phyloP scores from a whole-genome alignment of 768 basidiomycete species.

The Suillus cothurnatus region DNA sequence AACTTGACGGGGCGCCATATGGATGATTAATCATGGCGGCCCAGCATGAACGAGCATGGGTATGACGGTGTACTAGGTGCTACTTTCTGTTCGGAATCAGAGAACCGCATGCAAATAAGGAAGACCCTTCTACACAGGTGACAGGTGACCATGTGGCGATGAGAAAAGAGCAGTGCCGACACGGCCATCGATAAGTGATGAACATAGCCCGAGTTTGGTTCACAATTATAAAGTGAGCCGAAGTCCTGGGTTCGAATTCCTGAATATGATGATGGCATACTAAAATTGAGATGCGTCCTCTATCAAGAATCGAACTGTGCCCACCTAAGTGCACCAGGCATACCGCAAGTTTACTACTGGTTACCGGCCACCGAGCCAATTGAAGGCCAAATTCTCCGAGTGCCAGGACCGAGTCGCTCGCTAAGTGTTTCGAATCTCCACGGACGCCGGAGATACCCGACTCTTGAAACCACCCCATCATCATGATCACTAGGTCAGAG shows the following conservation, averaged over 20 bases:
- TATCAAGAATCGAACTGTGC: background rate
- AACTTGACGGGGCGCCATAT: slow-evolving; percentile 30
- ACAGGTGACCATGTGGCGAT: background rate
- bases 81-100: background rate
- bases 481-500: background rate
- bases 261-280: background rate
- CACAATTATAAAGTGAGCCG: background rate
- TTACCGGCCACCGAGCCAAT: too few relatives aligned
- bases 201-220: background rate
- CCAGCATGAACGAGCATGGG: slow-evolving; percentile 1
- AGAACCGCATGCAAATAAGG: background rate
- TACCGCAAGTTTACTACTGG: background rate
- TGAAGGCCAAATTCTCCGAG: too few relatives aligned
- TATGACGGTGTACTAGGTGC: background rate
- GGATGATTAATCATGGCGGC: slow-evolving; percentile 31
- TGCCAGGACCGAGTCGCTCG: background rate
- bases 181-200: background rate
- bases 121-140: background rate
- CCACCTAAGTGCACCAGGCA: background rate
- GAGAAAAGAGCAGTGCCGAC: background rate
- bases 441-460: background rate
- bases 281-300: too few relatives aligned
- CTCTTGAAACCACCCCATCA: background rate
- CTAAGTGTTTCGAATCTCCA: background rate
- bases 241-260: background rate